Conservation (phyloP, 2,329 filamentous ascomycete species). For the Emmonsia crescens region DNA sequence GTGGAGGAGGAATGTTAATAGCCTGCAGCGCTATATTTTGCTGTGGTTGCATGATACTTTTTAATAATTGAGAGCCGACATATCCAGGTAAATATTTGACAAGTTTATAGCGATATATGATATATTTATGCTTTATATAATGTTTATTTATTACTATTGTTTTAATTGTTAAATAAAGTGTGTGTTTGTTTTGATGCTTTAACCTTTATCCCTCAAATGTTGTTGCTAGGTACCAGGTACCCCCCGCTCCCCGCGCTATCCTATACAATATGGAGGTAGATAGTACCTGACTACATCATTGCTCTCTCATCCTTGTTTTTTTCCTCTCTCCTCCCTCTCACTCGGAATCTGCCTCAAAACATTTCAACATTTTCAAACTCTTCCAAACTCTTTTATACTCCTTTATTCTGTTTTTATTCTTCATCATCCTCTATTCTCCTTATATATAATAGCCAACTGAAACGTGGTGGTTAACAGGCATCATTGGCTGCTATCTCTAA, state of each 20-base stretch:
- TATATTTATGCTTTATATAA: too few relatives aligned
- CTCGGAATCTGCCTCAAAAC: too few relatives aligned
- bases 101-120: too few relatives aligned
- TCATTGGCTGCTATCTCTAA: not conserved
- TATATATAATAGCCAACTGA: not conserved
- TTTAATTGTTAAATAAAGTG: too few relatives aligned
- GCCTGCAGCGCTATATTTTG: not conserved
- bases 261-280: not conserved
- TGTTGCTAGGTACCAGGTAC: not conserved
- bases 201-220: not conserved
- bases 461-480: not conserved
- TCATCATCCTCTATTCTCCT: too few relatives aligned
- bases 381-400: too few relatives aligned
- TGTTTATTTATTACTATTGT: too few relatives aligned
- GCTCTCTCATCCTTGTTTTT: not conserved
- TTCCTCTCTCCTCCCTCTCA: too few relatives aligned
- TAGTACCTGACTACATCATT: not conserved
- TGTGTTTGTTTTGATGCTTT: not conserved
- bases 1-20: not conserved
- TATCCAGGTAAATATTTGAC: too few relatives aligned
- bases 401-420: too few relatives aligned
- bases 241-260: not conserved
- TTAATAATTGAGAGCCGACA: not conserved
- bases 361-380: too few relatives aligned
- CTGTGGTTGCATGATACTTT: too few relatives aligned